A percentile compares a stretch with the other conserved stretches of the same genome.
These are phyloP conservation scores for Pseudopyricularia javanii DNA, from an alignment of 2,329 filamentous ascomycete species.

Conservation along the genomic window DNA sequence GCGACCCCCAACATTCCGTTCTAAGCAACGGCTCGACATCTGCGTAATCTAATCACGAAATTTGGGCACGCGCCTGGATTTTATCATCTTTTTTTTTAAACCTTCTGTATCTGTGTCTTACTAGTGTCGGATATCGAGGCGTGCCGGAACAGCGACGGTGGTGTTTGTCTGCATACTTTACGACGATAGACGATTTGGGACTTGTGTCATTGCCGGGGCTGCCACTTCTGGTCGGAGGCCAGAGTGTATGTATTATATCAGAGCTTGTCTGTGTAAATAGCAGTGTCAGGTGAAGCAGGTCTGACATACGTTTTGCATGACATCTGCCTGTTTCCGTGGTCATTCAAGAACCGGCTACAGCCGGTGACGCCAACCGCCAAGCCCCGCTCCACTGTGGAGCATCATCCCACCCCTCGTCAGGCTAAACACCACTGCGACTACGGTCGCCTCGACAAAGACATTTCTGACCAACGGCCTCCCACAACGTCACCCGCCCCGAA, in stretches of 20 bases:
- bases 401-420: neutral
- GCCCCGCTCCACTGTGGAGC: too few relatives aligned
- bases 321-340: too few relatives aligned
- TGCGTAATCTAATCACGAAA: slow-evolving; percentile 3
- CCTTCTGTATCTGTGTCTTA: slow-evolving; percentile 2
- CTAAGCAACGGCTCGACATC: slow-evolving; percentile 26
- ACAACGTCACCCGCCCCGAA: neutral
- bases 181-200: slow-evolving; percentile 1
- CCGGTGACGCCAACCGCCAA: too few relatives aligned
- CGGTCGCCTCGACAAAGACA: neutral
- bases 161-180: slow-evolving; percentile 3
- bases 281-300: too few relatives aligned
- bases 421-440: neutral
- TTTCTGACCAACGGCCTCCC: neutral
- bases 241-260: too few relatives aligned
- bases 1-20: slow-evolving; percentile 52
- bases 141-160: neutral
- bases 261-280: too few relatives aligned
- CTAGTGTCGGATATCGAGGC: neutral
- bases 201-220: too few relatives aligned
- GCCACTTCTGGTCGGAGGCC: too few relatives aligned
- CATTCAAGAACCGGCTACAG: too few relatives aligned
- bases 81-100: neutral
- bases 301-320: too few relatives aligned
- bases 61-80: neutral